Evolutionary conservation across 2,329 filamentous ascomycete species (phyloP).

Genomic region (Alternaria conjuncta): DNA sequence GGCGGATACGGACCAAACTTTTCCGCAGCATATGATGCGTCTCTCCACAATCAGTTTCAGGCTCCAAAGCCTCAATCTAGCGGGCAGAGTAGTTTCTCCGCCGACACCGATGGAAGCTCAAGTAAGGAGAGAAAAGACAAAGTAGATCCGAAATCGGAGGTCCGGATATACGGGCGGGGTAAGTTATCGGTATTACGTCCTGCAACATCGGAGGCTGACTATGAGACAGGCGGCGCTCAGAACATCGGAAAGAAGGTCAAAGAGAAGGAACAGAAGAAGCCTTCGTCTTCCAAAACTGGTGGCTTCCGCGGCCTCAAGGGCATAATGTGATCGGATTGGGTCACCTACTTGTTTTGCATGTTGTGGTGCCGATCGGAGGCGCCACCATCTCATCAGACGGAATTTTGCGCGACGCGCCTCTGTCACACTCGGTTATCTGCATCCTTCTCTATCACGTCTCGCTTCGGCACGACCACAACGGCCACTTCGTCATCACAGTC

Average conservation of each 20-base stretch:
- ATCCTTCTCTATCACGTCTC: not conserved
- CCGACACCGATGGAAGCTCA: conserved; percentile 45
- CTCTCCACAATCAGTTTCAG: conserved; percentile 36
- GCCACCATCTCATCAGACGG: not conserved
- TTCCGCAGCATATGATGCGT: conserved; percentile 40
- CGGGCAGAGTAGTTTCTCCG: conserved; percentile 51
- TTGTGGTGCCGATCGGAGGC: not conserved
- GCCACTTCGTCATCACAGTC: not conserved
- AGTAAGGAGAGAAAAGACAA: conserved; percentile 51
- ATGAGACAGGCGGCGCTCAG: conserved; percentile 56
- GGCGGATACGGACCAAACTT: conserved; percentile 36
- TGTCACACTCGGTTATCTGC: conserved; percentile 2
- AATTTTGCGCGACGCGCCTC: not conserved
- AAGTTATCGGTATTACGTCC: conserved; percentile 31
- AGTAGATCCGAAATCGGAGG: conserved; percentile 56
- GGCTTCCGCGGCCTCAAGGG: conserved; percentile 50
- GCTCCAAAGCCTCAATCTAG: conserved; percentile 36
- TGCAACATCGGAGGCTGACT: conserved; percentile 40
- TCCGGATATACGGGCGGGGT: conserved; percentile 63
- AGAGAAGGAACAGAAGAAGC: conserved; percentile 54
- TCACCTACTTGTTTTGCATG: not conserved
- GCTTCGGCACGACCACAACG: not conserved
- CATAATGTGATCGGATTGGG: conserved; percentile 37
- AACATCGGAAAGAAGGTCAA: conserved; percentile 62
- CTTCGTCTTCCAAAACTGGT: conserved; percentile 50